Conservation (phyloP, 306 rosid genomes). For the Vigna radiata region DNA sequence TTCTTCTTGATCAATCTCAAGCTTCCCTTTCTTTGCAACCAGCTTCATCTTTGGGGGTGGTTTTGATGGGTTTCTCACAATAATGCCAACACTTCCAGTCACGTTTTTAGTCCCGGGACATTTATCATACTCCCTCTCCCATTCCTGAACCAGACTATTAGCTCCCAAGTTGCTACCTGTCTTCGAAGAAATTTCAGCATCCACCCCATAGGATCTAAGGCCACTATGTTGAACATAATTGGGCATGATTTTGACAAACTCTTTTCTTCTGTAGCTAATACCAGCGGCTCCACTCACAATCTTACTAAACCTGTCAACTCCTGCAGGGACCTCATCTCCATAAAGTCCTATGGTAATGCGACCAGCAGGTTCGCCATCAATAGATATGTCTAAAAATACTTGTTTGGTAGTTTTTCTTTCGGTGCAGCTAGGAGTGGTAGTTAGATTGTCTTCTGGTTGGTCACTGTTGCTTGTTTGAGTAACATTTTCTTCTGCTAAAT, state of each 20-base stretch:
- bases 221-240: slow-evolving; percentile 79
- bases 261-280: slow-evolving; percentile 87
- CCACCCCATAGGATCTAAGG: slow-evolving; percentile 83
- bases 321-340: slow-evolving; percentile 65
- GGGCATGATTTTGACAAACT: slow-evolving; percentile 79
- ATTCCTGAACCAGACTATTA: slow-evolving; percentile 65
- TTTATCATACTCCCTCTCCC: slow-evolving; percentile 62
- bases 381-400: slow-evolving; percentile 73
- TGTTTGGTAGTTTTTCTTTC: slow-evolving; percentile 60
- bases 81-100: slow-evolving; percentile 77
- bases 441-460: slow-evolving; percentile 38
- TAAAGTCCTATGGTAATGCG: slow-evolving; percentile 71
- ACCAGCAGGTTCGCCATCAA: slow-evolving; percentile 76
- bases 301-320: slow-evolving; percentile 68
- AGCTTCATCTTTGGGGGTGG: slow-evolving; percentile 81
- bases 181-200: slow-evolving; percentile 65
- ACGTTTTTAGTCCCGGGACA: slow-evolving; percentile 76
- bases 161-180: slow-evolving; percentile 62
- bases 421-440: slow-evolving; percentile 46
- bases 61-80: slow-evolving; percentile 85
- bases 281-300: slow-evolving; percentile 92
- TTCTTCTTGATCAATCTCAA: slow-evolving; percentile 86
- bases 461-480: slow-evolving; percentile 34
- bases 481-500: slow-evolving; percentile 24
- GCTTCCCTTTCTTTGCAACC: slow-evolving; percentile 81